These are phyloP conservation scores for Cyberlindnera veronae DNA, from an alignment of 805 yeast species.

Conservation along the genomic window DNA sequence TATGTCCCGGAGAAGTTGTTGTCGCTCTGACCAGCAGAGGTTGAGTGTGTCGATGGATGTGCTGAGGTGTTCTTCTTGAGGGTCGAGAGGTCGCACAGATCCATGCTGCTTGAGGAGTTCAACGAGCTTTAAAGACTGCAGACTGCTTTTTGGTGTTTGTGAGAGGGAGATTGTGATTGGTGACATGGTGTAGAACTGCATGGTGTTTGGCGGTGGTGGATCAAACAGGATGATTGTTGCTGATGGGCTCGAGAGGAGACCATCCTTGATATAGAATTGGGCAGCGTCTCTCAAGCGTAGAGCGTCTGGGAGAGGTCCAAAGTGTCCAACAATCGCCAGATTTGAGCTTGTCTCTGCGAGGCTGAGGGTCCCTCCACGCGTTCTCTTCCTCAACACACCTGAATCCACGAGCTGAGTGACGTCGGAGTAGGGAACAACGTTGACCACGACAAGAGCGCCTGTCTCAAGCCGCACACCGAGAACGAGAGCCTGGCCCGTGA, in stretches of 20 bases:
- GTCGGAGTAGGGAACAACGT: constrained; percentile 10
- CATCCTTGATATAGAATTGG: constrained; percentile 2
- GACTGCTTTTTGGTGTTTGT: constrained; percentile 12
- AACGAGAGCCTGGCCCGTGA: constrained; percentile 11
- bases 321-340: constrained; percentile 8
- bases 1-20: constrained; percentile 4
- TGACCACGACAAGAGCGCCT: constrained; percentile 11
- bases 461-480: constrained; percentile 13
- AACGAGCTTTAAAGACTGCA: neutral
- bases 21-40: constrained; percentile 20
- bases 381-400: neutral
- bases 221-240: constrained; percentile 50
- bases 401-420: constrained; percentile 4
- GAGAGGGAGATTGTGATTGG: constrained; percentile 64
- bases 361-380: neutral
- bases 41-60: constrained; percentile 17
- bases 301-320: constrained; percentile 3
- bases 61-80: constrained; percentile 11
- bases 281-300: neutral
- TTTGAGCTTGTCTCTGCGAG: neutral
- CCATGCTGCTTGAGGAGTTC: constrained; percentile 11
- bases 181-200: constrained; percentile 74
- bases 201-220: constrained; percentile 64
- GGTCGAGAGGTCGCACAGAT: constrained; percentile 3
- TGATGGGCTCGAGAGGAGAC: constrained; percentile 3